These are phyloP conservation scores for Caryopteris hybrid DNA, from an alignment of 305 asterid species.

Conservation along the genomic window DNA sequence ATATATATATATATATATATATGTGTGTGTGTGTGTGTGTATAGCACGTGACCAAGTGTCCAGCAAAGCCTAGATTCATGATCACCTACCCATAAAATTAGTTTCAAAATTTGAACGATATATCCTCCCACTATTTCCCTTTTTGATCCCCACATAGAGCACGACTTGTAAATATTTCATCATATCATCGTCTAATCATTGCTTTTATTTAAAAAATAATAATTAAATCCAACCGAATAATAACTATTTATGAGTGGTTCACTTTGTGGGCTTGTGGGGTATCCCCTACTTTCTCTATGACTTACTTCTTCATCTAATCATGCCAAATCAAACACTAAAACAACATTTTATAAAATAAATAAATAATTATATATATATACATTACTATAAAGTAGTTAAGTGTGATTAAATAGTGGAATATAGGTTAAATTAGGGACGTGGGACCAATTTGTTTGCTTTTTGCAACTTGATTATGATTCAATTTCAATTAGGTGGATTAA, in stretches of 20 bases:
- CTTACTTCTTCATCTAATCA: neutral
- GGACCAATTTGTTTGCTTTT: slow-evolving; percentile 24
- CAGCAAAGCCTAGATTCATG: slow-evolving; percentile 26
- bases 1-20: too few species aligned
- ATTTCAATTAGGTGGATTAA: slow-evolving; percentile 16
- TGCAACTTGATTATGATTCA: slow-evolving; percentile 22
- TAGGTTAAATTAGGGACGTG: slow-evolving; percentile 17
- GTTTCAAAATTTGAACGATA: slow-evolving; percentile 59
- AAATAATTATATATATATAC: neutral
- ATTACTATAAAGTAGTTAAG: slow-evolving; percentile 1
- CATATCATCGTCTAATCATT: slow-evolving; percentile 52
- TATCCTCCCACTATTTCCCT: slow-evolving; percentile 11
- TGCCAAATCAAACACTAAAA: slow-evolving; percentile 16
- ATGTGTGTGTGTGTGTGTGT: too few species aligned
- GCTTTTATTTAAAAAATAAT: slow-evolving; percentile 14
- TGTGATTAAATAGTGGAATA: slow-evolving; percentile 9
- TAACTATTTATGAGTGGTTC: neutral
- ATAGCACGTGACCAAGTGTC: slow-evolving; percentile 44
- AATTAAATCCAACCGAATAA: slow-evolving; percentile 7
- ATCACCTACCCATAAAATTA: slow-evolving; percentile 30
- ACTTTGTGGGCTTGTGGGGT: slow-evolving; percentile 33
- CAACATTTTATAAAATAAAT: too few species aligned
- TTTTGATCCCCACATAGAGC: slow-evolving; percentile 26
- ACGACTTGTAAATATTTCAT: slow-evolving; percentile 27
- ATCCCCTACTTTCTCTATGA: neutral